Evolutionary conservation across 1,284 basidiomycete genomes (phyloP), one percentile per base, ranked within the genome.

Genomic region (Fomitiporia mediterranea): DNA sequence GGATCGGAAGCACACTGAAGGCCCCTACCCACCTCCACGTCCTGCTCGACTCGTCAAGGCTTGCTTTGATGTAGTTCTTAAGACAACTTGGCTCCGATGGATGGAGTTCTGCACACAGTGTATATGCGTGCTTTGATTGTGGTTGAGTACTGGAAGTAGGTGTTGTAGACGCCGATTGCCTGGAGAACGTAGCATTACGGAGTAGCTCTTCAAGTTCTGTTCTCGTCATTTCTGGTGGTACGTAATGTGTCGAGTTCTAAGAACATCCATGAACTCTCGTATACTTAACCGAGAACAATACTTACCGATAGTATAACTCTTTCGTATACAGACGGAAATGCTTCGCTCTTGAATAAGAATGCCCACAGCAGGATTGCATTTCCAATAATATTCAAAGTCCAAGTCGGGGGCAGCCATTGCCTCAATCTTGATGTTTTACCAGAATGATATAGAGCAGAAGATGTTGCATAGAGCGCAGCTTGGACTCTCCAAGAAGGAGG

Each of bases 321-420:
- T 15, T 55, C 58, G 30, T 61, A 59, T 9, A 51, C 49, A 15
- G 19, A 38, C 3, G 55, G 60, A 32, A 61, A 61, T 32, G 37
- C 39, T 15, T 59, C 34, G 38, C 57, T 58, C n/a, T 51, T 32
- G 43, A 61, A 61, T 7, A 61, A 35, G 32, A 59, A 61, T 13
- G 60, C 58, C 60, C 60, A 61, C 8, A 61, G 57, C 30, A 61
- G 30, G 50, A 47, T 54, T 6, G 60, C 53, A 37, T 61, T 61
- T 9, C 56, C 57, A 9, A 46, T 17, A 1, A 61, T 34, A 28
- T 59, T 53, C 11, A 61, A 37, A 13, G 55, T 57, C 60, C 60
- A 61, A 8, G 47, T 38, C n/a, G 57, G 60, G 13, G 60, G 60
- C 23, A 59, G 13, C 13, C 21, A 30, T n/a, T 35, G 51, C 7